Conservation (phyloP, 345 rosid species). For the Alliaria petiolata region DNA sequence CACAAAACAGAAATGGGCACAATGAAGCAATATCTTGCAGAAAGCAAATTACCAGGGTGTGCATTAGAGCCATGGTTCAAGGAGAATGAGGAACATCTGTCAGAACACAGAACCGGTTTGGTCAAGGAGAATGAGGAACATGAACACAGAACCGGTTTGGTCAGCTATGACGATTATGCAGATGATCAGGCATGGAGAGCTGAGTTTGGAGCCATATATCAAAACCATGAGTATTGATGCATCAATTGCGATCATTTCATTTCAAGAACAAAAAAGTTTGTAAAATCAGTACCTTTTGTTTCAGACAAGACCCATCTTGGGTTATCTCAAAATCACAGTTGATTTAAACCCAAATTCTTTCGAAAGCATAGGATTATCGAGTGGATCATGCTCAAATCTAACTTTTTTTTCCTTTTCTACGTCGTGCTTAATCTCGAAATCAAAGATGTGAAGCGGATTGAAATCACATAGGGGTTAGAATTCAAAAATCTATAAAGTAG, state of each 20-base stretch:
- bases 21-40: slow-evolving; percentile 92
- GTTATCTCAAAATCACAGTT: not conserved
- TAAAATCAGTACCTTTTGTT: not conserved
- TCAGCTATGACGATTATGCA: slow-evolving; percentile 18
- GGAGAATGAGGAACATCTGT: slow-evolving; percentile 4
- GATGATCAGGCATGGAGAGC: slow-evolving; percentile 97
- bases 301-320: slow-evolving; percentile 25
- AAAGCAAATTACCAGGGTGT: slow-evolving; percentile 78
- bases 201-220: slow-evolving; percentile 88
- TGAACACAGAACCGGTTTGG: slow-evolving; percentile 15
- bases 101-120: slow-evolving; percentile 5
- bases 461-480: not conserved
- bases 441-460: not conserved
- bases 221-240: slow-evolving; percentile 47
- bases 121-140: not conserved
- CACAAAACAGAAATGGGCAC: slow-evolving; percentile 93
- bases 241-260: not conserved
- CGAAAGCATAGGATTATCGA: not conserved
- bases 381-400: not conserved
- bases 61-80: slow-evolving; percentile 48
- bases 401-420: not conserved
- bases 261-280: not conserved
- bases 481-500: not conserved
- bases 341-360: not conserved
- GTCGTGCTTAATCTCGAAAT: not conserved